A percentile compares a stretch with the other conserved stretches of the same genome.
Evolutionary conservation across 2,329 filamentous ascomycete species (phyloP).

Genomic region (Elsinoe batatas): DNA sequence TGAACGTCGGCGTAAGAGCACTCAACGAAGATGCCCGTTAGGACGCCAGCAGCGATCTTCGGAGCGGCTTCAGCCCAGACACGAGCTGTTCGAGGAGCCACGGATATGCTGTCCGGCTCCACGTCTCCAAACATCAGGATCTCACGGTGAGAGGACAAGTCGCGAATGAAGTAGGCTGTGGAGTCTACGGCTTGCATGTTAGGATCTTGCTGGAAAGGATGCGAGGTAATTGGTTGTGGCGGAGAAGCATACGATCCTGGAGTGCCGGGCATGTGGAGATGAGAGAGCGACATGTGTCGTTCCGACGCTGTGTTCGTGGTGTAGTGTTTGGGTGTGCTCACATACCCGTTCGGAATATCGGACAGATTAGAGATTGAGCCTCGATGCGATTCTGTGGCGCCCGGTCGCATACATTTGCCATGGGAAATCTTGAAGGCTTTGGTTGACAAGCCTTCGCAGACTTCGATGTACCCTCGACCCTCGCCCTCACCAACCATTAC

Average conservation of each 20-base stretch:
- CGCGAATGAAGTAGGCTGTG: conserved; percentile 83
- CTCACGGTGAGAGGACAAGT: conserved; percentile 52
- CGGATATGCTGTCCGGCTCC: conserved; percentile 77
- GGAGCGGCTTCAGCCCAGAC: conserved; percentile 86
- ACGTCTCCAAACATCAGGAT: conserved; percentile 93
- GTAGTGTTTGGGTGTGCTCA: conserved; percentile 21
- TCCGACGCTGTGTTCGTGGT: conserved; percentile 17
- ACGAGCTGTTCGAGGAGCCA: conserved; percentile 67
- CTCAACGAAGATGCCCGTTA: conserved; percentile 85
- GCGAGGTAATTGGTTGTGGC: conserved; percentile 1
- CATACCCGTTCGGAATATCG: conserved; percentile 24
- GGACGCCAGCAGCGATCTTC: conserved; percentile 62
- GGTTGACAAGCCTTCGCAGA: conserved; percentile 80
- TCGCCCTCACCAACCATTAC: conserved; percentile 72
- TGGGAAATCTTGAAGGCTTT: conserved; percentile 83
- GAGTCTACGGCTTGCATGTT: conserved; percentile 66
- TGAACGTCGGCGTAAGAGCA: conserved; percentile 84
- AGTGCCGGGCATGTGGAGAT: conserved; percentile 23
- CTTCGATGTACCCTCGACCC: conserved; percentile 72
- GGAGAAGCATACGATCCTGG: conserved; percentile 18
- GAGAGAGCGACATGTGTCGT: not conserved
- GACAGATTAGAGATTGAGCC: conserved; percentile 33
- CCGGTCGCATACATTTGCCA: conserved; percentile 70
- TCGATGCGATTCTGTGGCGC: conserved; percentile 29
- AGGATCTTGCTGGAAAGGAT: conserved; percentile 16